Evolutionary conservation across 2,329 filamentous ascomycete species (phyloP), one percentile per base, ranked within the genome.

Genomic region (Metarhizium brunneum): DNA sequence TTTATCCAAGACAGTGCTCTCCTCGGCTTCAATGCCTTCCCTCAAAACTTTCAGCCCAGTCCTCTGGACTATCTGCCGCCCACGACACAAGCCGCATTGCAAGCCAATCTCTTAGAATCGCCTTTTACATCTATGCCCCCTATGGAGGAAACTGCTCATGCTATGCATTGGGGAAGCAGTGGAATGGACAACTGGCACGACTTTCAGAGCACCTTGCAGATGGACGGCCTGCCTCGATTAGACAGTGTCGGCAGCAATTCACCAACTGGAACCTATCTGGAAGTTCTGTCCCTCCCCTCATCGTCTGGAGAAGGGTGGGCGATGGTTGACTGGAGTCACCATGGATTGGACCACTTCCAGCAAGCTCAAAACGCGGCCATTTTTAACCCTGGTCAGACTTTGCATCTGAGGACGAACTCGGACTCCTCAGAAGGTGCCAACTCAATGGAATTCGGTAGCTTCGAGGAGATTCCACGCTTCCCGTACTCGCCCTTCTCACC

Each of bases 241-340:
- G 70, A 69, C 29, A 75, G 71, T 52, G 73, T 75, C 42, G 74
- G 74, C 53, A 76, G 74, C 65, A 73, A 72, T 56, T 76, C 73
- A 11, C 73, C 73, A 20, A 76, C 73, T 2, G 71, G 72, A 48
- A 75, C 81, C 58, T 92, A 90, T 69, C 76, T 96, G 50, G 92
- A 96, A 71, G 88, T 95, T 38, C 76, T 92, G 52, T 96, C 92
- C 6, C 76, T 96, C 47, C 81, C 83, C 29, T 86, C 85, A 55
- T 90, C 90, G 61, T 89, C 88, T 65, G 91, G 95, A 63, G 89
- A 92, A 63, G 89, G 90, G 56, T 97, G 92, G 92, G 84, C 83
- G 52, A 82, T 88, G 61, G 85, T 96, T 56, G 88, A 94, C 61
- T 82, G 84, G 67, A 85, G 85, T 57, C 83, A 86, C 58, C 85